Evolutionary conservation across 23 red algal genomes (phyloP).

Genomic region (Gracilaria gracilis): DNA sequence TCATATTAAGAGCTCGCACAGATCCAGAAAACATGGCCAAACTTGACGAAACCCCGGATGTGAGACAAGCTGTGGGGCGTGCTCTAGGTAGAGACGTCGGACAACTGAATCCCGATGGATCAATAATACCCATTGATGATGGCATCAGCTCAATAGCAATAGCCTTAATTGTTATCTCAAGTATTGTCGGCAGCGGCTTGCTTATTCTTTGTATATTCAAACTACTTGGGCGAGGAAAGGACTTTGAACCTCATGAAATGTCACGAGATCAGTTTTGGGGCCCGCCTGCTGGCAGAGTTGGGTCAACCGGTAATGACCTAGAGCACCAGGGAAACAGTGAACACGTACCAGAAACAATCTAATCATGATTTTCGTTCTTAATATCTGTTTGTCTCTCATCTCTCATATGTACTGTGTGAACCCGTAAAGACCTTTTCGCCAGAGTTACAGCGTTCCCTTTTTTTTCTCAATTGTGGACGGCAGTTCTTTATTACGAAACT

Average conservation of each 20-base stretch:
- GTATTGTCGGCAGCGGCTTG: not conserved
- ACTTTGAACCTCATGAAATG: not conserved
- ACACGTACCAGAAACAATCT: too few relatives aligned
- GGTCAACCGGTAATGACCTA: too few relatives aligned
- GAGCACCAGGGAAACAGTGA: too few relatives aligned
- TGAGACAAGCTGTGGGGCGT: not conserved
- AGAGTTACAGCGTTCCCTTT: too few relatives aligned
- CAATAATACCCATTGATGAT: not conserved
- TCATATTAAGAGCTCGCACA: conserved; percentile 1
- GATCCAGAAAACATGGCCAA: not conserved
- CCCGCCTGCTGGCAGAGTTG: too few relatives aligned
- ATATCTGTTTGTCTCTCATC: too few relatives aligned
- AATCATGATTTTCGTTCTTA: too few relatives aligned
- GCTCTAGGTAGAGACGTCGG: not conserved
- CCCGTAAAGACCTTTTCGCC: too few relatives aligned
- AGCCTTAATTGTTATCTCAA: not conserved
- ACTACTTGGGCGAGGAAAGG: not conserved
- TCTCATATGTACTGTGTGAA: too few relatives aligned
- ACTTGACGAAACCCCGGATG: not conserved
- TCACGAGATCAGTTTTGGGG: not conserved
- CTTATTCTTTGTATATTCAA: not conserved
- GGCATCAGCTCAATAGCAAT: not conserved
- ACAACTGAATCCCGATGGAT: not conserved
- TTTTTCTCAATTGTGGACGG: too few relatives aligned
- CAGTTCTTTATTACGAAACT: too few relatives aligned